A percentile compares a stretch with the other conserved stretches of the same genome.
Evolutionary conservation across 2,329 filamentous ascomycete species (phyloP).

Genomic region (Xylariaceae sp.): DNA sequence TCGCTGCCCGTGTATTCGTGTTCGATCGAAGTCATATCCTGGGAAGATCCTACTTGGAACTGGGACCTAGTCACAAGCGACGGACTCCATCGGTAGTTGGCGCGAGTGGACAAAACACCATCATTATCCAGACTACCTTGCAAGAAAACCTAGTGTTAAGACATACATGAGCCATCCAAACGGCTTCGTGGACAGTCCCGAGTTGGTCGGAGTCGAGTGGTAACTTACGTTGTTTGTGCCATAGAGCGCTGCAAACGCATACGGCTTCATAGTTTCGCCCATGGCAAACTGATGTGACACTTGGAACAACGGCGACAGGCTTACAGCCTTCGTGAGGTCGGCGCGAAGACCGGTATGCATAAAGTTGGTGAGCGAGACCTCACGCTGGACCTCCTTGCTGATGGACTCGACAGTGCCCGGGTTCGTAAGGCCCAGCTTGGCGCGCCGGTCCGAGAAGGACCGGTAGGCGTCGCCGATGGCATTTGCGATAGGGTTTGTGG

Average conservation of each 20-base stretch:
- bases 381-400: conserved; percentile 87
- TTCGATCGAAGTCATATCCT: conserved; percentile 89
- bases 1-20: conserved; percentile 92
- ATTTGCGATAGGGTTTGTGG: conserved; percentile 67
- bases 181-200: background rate
- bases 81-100: conserved; percentile 86
- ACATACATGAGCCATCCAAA: conserved; percentile 5
- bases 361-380: conserved; percentile 93
- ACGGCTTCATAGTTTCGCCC: conserved; percentile 88
- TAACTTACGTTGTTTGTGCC: conserved; percentile 80
- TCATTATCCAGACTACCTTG: conserved; percentile 96
- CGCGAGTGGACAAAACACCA: conserved; percentile 77
- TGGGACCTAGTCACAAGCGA: conserved; percentile 81
- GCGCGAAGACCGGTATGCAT: conserved; percentile 96
- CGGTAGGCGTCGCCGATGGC: conserved; percentile 72
- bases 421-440: conserved; percentile 82
- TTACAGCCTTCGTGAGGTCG: conserved; percentile 95
- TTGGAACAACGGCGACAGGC: conserved; percentile 90
- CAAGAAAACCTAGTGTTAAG: conserved; percentile 69
- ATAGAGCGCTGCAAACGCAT: conserved; percentile 90
- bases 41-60: conserved; percentile 68
- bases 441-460: conserved; percentile 80
- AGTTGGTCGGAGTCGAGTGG: conserved; percentile 4
- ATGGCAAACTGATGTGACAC: conserved; percentile 95
- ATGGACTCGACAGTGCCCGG: conserved; percentile 89